Base-by-base conservation (phyloP, 805 yeast species). In the Zygoascus bituminiphila region DNA sequence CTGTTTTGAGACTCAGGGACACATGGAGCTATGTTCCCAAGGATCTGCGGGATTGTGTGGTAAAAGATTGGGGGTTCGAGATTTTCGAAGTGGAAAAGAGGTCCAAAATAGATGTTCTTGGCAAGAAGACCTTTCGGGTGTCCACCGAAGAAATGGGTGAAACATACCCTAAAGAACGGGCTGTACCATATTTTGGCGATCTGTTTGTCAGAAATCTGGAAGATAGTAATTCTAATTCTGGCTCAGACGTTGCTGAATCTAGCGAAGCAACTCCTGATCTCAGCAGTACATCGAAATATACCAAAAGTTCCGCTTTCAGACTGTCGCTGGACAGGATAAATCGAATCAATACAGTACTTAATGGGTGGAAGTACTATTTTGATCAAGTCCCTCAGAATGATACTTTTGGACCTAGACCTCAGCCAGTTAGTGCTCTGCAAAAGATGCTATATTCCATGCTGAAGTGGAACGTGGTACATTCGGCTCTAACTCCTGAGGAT, bases 121-220 rank as follows among this genome's bases (percentile, higher is more conserved):
- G 78, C 36, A 76, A 74, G 47, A 76, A 79, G 63, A 53, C 54
- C 22, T 53, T 53, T 40, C 24, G 56, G 22, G 56, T 53, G 2
- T 73, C 76, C 45, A 79, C 82, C 24, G 85, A 91, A 57, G 93
- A 94, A 9, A 73, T 91, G 55, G 96, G 96, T 35, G 76, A 77
- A 49, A 69, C 76, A 1, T 88, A 84, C 57, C 76, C 91, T 0
- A 85, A 85, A 58, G 80, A 79, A 44, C 77, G 79, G 47, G 94
- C 85, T 10, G 80, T 91, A 42, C 96, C 98, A 1, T 89, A 81
- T 60, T 89, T 87, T 68, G 97, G 96, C 9, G 98, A 89, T 61
- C 70, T 89, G 54, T 71, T 79, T 8, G 78, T 88, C 15, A 69
- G 69, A 54, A 68, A 60, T 24, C 43, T 24, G 9, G 7, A 15